Evolutionary conservation across 331 rosid species (phyloP), one percentile per base, ranked within the genome.

Genomic region (Spiraea crenata): DNA sequence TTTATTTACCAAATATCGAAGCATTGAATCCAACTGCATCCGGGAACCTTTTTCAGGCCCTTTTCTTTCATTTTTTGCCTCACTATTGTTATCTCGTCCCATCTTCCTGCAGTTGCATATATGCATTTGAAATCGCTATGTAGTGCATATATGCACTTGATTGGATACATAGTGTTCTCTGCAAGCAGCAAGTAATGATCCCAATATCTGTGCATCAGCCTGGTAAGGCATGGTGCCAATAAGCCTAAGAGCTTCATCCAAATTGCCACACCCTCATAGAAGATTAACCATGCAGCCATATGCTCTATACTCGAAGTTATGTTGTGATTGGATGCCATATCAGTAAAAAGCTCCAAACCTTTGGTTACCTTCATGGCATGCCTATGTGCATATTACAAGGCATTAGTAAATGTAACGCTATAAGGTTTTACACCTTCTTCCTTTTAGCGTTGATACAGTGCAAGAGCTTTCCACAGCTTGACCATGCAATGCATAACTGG

Each of bases 1-100:
- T n/a, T n/a, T n/a, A n/a, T n/a, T n/a, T n/a, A n/a, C n/a, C n/a
- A n/a, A n/a, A n/a, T n/a, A n/a, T n/a, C n/a, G n/a, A n/a, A n/a
- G n/a, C n/a, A n/a, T 84, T 90, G 89, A 83, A 93, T 82, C 96
- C 97, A 88, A 82, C 97, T 85, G 79, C 90, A 82, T 52, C 97
- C 96, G 17, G 97, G 90, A 78, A 59, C 77, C 84, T 90, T 88
- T 68, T 60, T 84, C 44, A 83, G 73, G 67, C 93, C 90, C 79
- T 77, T 85, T 75, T 78, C 82, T 75, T 87, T 93, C 98, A 93
- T 82, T 20, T 76, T 68, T 65, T 81, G 65, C 80, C 96, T 78
- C 77, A 83, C 70, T 60, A 65, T 74, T 71, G 86, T 80, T 35
- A 88, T 92, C 72, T 87, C 64, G 61, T 80, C 82, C 97, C 97